phyloP scores from a whole-genome alignment of 768 basidiomycete species.

The Leccinum subtestaceum region DNA sequence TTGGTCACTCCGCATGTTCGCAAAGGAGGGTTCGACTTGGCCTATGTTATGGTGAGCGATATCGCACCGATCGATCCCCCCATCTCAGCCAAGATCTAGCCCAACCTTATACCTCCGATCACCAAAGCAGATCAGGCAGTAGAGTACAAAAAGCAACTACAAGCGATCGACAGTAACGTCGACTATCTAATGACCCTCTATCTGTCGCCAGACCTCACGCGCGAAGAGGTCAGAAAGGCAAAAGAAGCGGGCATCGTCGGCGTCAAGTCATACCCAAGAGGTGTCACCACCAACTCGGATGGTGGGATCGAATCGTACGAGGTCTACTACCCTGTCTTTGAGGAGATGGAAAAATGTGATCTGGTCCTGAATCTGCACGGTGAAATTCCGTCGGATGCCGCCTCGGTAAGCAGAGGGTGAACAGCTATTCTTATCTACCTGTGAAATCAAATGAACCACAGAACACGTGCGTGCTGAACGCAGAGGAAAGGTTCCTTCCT shows the following conservation, averaged over 20 bases:
- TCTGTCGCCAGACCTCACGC: slow-evolving; percentile 86
- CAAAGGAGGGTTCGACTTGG: slow-evolving; percentile 84
- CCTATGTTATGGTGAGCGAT: slow-evolving; percentile 88
- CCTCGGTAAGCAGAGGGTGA: slow-evolving; percentile 39
- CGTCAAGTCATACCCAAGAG: slow-evolving; percentile 95
- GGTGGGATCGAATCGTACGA: slow-evolving; percentile 96
- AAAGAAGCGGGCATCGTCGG: slow-evolving; percentile 79
- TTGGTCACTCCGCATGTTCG: slow-evolving; percentile 90
- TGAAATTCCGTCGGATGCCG: slow-evolving; percentile 87
- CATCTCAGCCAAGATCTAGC: slow-evolving; percentile 46
- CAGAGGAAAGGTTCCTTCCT: slow-evolving; percentile 84
- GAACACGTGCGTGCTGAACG: slow-evolving; percentile 93
- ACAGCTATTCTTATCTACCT: background rate
- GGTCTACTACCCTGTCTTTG: slow-evolving; percentile 89
- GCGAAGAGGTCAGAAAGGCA: slow-evolving; percentile 87
- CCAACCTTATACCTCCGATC: slow-evolving; percentile 89
- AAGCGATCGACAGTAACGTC: slow-evolving; percentile 69
- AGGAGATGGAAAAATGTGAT: slow-evolving; percentile 88
- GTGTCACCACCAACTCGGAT: slow-evolving; percentile 96
- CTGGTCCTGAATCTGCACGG: slow-evolving; percentile 98
- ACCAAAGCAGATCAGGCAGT: slow-evolving; percentile 78
- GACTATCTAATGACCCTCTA: slow-evolving; percentile 97
- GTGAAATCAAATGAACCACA: slow-evolving; percentile 27
- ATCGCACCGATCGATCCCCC: slow-evolving; percentile 7
- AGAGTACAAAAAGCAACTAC: slow-evolving; percentile 72